Conservation (phyloP, 345 rosid species). For the Gossypium thurberi region DNA sequence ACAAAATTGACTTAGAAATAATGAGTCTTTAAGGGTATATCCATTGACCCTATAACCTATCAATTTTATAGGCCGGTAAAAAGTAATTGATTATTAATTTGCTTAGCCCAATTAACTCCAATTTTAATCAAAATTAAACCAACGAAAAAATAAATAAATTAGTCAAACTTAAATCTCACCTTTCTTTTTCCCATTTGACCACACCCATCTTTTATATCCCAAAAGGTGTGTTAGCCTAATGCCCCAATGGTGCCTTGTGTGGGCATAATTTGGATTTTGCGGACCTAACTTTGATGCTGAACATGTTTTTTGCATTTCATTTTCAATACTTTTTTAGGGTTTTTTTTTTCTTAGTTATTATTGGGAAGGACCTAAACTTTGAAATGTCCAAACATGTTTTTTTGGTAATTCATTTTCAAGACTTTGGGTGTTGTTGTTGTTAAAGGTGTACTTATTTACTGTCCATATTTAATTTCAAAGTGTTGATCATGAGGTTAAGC, state of each 20-base stretch:
- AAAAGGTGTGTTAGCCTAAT: neutral
- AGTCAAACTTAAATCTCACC: neutral
- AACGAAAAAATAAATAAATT: neutral
- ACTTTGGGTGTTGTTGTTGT: neutral
- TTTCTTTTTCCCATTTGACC: neutral
- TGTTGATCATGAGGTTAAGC: neutral
- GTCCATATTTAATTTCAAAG: neutral
- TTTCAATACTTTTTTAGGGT: neutral
- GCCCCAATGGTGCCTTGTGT: conserved; percentile 4
- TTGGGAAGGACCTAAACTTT: conserved; percentile 3
- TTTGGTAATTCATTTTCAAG: conserved; percentile 13
- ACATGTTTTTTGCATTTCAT: conserved; percentile 10
- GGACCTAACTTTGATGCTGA: conserved; percentile 17
- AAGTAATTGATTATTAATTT: conserved; percentile 1
- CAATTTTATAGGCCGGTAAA: conserved; percentile 10
- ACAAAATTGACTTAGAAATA: conserved; percentile 8
- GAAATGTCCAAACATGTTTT: conserved; percentile 1
- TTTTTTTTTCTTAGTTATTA: neutral
- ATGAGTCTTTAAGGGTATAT: neutral
- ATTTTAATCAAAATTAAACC: neutral
- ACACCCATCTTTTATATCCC: neutral
- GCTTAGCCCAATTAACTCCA: neutral
- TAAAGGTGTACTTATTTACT: neutral
- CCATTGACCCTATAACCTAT: conserved; percentile 14
- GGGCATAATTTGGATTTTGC: neutral